These are phyloP conservation scores for Globisporangium heterothallicum DNA, from an alignment of 352 stramenopile species.

Conservation along the genomic window DNA sequence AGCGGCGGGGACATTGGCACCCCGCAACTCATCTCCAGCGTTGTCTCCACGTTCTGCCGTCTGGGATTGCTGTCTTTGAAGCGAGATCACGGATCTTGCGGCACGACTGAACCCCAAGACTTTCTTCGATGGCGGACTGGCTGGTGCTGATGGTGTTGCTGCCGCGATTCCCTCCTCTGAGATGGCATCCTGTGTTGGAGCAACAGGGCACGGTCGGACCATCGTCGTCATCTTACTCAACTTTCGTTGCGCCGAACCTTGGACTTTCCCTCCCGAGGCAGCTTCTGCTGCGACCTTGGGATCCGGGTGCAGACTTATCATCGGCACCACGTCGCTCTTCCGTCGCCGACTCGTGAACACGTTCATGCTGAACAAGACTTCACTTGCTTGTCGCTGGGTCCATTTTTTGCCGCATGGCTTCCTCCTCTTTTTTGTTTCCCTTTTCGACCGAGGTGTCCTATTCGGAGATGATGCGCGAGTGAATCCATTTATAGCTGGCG, in stretches of 20 bases:
- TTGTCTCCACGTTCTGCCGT: constrained; percentile 3
- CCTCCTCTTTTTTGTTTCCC: no score
- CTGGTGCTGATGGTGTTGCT: not conserved
- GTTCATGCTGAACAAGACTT: not conserved
- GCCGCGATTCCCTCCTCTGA: not conserved
- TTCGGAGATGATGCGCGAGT: not conserved
- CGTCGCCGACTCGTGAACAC: not conserved
- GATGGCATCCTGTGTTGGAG: not conserved
- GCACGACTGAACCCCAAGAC: constrained; percentile 18
- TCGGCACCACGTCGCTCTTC: constrained; percentile 4
- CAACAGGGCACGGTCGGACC: not conserved
- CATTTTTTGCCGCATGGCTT: no score
- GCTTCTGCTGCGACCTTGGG: not conserved
- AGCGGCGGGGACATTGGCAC: not conserved
- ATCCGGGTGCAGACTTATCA: not conserved
- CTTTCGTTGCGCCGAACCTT: not conserved
- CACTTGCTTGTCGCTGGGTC: no score
- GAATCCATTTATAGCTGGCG: not conserved
- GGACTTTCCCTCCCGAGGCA: not conserved
- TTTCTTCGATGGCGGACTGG: not conserved
- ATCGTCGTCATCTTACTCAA: constrained; percentile 8
- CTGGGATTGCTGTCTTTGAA: not conserved
- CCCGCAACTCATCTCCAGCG: not conserved
- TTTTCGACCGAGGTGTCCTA: not conserved
- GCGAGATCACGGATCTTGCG: constrained; percentile 30